A percentile compares a stretch with the other conserved stretches of the same genome.
Evolutionary conservation across 371 early-diverging fungal species (phyloP).

Genomic region (Dentiscutata heterogama): DNA sequence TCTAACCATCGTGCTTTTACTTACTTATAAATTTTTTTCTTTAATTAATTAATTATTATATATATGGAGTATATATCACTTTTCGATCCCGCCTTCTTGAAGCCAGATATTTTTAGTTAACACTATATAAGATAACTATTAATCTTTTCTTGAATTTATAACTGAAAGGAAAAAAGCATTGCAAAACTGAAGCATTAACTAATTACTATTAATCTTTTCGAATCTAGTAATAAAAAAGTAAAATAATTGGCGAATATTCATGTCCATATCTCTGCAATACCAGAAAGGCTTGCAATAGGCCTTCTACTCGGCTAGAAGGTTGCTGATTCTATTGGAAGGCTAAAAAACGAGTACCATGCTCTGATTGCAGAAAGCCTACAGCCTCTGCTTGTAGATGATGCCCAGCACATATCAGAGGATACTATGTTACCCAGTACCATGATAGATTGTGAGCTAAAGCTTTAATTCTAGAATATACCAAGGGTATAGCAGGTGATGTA

Average conservation of each 20-base stretch:
- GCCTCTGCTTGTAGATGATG: conserved; percentile 5
- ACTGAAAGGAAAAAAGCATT: too few species aligned
- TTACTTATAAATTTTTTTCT: conserved; percentile 34
- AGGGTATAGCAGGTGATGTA: too few species aligned
- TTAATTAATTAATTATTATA: too few species aligned
- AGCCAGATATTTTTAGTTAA: too few species aligned
- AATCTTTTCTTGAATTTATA: too few species aligned
- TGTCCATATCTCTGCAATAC: conserved; percentile 4
- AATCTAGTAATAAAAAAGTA: conserved; percentile 8
- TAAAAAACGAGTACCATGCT: conserved; percentile 24
- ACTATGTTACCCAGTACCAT: conserved; percentile 23
- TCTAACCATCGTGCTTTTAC: conserved; percentile 20
- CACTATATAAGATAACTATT: too few species aligned
- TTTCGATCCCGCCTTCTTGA: too few species aligned
- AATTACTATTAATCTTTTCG: background rate
- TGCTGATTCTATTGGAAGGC: conserved; percentile 28
- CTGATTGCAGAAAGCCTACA: conserved; percentile 28
- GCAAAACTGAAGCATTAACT: conserved; percentile 18
- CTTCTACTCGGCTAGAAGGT: background rate
- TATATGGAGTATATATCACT: too few species aligned
- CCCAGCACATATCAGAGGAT: conserved; percentile 10
- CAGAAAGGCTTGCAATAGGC: background rate
- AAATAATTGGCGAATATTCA: conserved; percentile 16
- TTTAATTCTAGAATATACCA: too few species aligned
- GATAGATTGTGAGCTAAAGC: background rate